phyloP scores from a whole-genome alignment of 495 filamentous ascomycete genomes.

The Aspergillus nidulans region DNA sequence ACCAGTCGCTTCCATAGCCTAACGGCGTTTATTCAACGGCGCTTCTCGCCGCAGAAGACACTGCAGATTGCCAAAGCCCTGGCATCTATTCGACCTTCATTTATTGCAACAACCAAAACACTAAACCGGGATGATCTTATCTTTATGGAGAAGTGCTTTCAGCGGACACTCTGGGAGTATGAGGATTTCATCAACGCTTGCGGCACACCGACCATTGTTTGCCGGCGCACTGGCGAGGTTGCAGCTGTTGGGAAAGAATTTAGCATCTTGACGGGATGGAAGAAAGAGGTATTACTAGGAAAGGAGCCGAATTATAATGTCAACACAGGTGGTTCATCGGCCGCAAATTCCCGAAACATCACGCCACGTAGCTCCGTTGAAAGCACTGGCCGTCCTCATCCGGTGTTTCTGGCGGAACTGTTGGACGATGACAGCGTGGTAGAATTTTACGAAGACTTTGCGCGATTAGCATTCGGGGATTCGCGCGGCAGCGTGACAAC shows the following conservation, averaged over 20 bases:
- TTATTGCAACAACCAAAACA: constrained; percentile 81
- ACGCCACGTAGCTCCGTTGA: constrained; percentile 43
- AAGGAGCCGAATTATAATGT: constrained; percentile 85
- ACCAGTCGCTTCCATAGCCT: constrained; percentile 85
- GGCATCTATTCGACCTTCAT: constrained; percentile 83
- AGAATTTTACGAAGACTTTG: constrained; percentile 94
- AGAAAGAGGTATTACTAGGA: constrained; percentile 82
- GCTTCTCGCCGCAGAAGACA: constrained; percentile 64
- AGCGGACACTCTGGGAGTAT: constrained; percentile 86
- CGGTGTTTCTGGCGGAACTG: constrained; percentile 86
- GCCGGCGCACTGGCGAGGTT: constrained; percentile 86
- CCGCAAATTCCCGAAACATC: constrained; percentile 40
- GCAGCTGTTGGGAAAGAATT: constrained; percentile 93
- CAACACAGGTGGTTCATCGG: constrained; percentile 56
- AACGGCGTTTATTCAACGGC: constrained; percentile 71
- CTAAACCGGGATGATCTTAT: constrained; percentile 83
- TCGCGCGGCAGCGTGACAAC: constrained; percentile 77
- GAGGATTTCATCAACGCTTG: constrained; percentile 85
- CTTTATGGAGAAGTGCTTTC: constrained; percentile 96
- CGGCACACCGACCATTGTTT: constrained; percentile 87
- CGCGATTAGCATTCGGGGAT: constrained; percentile 83
- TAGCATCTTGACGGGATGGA: constrained; percentile 89
- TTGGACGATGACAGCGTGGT: constrained; percentile 91
- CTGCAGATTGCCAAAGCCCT: constrained; percentile 80
- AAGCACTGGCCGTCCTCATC: constrained; percentile 48